Evolutionary conservation across 148 eudicot species (phyloP), one percentile per base, ranked within the genome.

Genomic region (Arbutus unedo): DNA sequence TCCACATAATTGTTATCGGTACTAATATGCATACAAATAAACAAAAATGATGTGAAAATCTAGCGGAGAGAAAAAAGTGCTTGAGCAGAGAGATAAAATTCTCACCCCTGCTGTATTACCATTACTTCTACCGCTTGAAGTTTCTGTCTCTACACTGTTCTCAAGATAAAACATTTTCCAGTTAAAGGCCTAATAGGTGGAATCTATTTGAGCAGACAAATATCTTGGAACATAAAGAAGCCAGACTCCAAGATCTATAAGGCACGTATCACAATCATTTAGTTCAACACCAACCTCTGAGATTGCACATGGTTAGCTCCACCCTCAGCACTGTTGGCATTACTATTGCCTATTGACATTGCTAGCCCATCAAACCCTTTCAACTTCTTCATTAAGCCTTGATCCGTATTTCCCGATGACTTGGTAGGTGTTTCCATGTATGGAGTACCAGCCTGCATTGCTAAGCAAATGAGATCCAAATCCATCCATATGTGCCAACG

Each of bases 311-410:
- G 87, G 68, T 93, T 89, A 83, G 84, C 83, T 77, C 87, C 93
- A 81, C 78, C 91, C 51, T 90, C 97, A 62, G 85, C 88, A 84
- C 91, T 90, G 67, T 88, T 91, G 72, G 81, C 86, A 81, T 85
- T 89, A 74, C 85, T 90, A 89, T 90, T 92, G 80, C 98, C 98
- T 74, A 94, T 90, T 71, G 99, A 93, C 93, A 94, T 96, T 57
- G 94, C 94, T 64, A 96, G 94, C 81, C 97, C 99, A 80, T 94
- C 93, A 86, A 90, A 91, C 76, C 90, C 92, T 91, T 94, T 96
- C 83, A 92, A 76, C 81, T 91, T 94, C 75, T 93, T 94, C 83
- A 88, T 80, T 74, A 92, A 87, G 83, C 93, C 88, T 85, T 86
- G 89, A 75, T 94, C 94, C 4, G 88, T 82, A 84, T 90, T 88